These are phyloP conservation scores for Paraphoma chrysanthemicola DNA, from an alignment of 2,329 filamentous ascomycete species.

Conservation along the genomic window DNA sequence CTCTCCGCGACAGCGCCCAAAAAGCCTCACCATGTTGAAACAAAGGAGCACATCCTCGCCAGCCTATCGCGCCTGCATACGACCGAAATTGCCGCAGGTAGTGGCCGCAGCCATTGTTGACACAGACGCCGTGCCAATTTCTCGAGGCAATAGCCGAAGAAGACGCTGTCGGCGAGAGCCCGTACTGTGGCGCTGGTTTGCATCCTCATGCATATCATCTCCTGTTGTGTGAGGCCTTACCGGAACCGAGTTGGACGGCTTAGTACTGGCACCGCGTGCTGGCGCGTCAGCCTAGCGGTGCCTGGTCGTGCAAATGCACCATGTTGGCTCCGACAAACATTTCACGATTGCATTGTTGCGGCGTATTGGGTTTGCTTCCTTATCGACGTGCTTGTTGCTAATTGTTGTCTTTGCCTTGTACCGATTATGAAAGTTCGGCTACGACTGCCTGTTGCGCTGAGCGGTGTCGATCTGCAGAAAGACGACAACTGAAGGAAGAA, in stretches of 20 bases:
- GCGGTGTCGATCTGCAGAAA: not conserved
- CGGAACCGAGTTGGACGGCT: conserved; percentile 13
- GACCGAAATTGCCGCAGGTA: conserved; percentile 11
- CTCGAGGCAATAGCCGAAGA: conserved; percentile 20
- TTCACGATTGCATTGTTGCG: not conserved
- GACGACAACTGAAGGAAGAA: not conserved
- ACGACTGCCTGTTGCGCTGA: not conserved
- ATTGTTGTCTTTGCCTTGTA: not conserved
- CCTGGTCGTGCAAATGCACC: conserved; percentile 1
- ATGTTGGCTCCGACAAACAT: conserved; percentile 1
- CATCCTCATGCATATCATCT: conserved; percentile 9
- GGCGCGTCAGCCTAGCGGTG: conserved; percentile 10
- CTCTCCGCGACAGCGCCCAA: not conserved
- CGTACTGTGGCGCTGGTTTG: conserved; percentile 1
- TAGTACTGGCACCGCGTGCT: conserved; percentile 9
- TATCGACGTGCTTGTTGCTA: not conserved
- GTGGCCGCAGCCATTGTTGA: conserved; percentile 9
- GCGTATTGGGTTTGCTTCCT: not conserved
- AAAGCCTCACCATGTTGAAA: not conserved
- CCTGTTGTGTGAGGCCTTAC: conserved; percentile 22
- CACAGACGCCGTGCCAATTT: conserved; percentile 11
- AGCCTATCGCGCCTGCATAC: conserved; percentile 7
- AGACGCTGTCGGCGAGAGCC: conserved; percentile 13
- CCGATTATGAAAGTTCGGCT: not conserved
- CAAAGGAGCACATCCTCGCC: not conserved